These are phyloP conservation scores for Inonotus hispidus DNA, from an alignment of 1,284 basidiomycete species.

Conservation along the genomic window DNA sequence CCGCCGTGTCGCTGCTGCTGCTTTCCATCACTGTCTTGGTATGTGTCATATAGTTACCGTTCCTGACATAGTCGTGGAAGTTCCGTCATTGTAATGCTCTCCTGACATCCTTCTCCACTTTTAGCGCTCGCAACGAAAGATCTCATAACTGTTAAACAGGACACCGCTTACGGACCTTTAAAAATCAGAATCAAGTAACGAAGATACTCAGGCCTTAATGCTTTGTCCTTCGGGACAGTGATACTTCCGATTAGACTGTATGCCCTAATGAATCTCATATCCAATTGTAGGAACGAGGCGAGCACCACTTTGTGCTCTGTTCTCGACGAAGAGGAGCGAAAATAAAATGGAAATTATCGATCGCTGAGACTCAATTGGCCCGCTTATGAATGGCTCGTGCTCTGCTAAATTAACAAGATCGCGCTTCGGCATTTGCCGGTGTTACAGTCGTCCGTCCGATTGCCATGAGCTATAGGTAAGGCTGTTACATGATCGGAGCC, in stretches of 20 bases:
- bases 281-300: too few relatives aligned
- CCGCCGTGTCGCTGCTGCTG: constrained; percentile 68
- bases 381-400: neutral
- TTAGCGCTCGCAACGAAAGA: constrained; percentile 65
- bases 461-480: constrained; percentile 4
- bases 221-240: neutral
- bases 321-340: neutral
- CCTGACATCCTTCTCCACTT: constrained; percentile 4
- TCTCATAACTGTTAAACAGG: constrained; percentile 49
- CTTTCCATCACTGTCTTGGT: constrained; percentile 79
- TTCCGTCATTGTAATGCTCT: neutral
- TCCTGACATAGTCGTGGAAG: neutral
- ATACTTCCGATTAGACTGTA: too few relatives aligned
- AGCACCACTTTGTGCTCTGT: too few relatives aligned
- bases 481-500: constrained; percentile 5
- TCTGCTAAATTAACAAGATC: neutral
- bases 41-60: constrained; percentile 23
- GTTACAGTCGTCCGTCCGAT: neutral
- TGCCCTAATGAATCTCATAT: too few relatives aligned
- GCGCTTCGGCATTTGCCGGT: constrained; percentile 13
- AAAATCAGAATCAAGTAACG: constrained; percentile 33
- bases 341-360: neutral
- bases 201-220: neutral
- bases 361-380: neutral
- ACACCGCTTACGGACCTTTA: constrained; percentile 45